A percentile compares a stretch with the other conserved stretches of the same genome.
These are phyloP conservation scores for Neoascochyta sp. DNA, from an alignment of 2,329 filamentous ascomycete genomes.

Conservation along the genomic window DNA sequence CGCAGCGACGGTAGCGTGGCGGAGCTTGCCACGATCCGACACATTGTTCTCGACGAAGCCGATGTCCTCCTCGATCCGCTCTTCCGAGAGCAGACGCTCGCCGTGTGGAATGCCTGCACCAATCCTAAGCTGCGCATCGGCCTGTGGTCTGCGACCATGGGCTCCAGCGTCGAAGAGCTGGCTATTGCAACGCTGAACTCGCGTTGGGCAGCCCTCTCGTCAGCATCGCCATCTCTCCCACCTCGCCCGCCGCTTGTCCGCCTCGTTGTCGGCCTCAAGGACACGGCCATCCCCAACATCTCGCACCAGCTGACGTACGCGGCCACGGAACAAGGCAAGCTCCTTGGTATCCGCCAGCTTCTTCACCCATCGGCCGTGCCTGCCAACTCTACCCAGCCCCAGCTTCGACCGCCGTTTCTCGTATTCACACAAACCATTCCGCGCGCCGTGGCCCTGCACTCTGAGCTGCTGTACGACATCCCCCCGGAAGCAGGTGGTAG, in stretches of 20 bases:
- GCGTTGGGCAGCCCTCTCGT: constrained; percentile 29
- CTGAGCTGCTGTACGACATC: constrained; percentile 92
- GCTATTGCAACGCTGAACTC: constrained; percentile 58
- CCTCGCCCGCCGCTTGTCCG: constrained; percentile 60
- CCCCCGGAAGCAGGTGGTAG: constrained; percentile 81
- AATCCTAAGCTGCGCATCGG: constrained; percentile 68
- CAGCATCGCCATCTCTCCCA: constrained; percentile 41
- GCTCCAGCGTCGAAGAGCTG: constrained; percentile 82
- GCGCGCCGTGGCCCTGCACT: constrained; percentile 78
- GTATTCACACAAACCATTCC: constrained; percentile 97
- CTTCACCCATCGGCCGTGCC: constrained; percentile 68
- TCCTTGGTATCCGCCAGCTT: constrained; percentile 84
- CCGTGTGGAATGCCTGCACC: constrained; percentile 76
- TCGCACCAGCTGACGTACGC: constrained; percentile 85
- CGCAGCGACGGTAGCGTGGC: constrained; percentile 45
- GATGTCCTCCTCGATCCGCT: constrained; percentile 89
- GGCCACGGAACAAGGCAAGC: constrained; percentile 88
- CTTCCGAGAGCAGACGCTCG: constrained; percentile 83
- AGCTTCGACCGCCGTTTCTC: constrained; percentile 80
- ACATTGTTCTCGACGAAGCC: constrained; percentile 85
- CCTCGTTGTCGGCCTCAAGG: constrained; percentile 92
- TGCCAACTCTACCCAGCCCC: constrained; percentile 43
- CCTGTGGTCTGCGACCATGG: constrained; percentile 97
- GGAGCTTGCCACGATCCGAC: constrained; percentile 63
- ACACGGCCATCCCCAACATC: constrained; percentile 90